These are phyloP conservation scores for Adansonia grandidieri DNA, from an alignment of 441 rosid species.

Conservation along the genomic window DNA sequence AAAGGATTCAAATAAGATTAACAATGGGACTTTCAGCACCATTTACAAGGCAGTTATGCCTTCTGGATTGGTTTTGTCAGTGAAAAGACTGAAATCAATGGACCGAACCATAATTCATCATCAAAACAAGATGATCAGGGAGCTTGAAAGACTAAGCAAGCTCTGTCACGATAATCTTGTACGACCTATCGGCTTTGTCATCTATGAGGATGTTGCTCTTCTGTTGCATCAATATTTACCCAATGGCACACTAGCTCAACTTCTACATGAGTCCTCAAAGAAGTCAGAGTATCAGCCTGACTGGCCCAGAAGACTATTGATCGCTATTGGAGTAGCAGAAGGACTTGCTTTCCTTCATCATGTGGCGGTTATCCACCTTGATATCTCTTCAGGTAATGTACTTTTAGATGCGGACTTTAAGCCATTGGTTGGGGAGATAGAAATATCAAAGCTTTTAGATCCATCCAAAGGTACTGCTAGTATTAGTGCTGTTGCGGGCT, in stretches of 20 bases:
- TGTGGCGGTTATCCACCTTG: slow-evolving; percentile 93
- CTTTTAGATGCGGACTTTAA: slow-evolving; percentile 73
- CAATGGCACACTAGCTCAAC: slow-evolving; percentile 80
- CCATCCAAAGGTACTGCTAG: slow-evolving; percentile 96
- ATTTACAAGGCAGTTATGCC: slow-evolving; percentile 92
- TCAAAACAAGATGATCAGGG: slow-evolving; percentile 90
- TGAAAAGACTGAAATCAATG: slow-evolving; percentile 82
- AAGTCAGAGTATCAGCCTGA: slow-evolving; percentile 72
- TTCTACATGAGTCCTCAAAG: slow-evolving; percentile 76
- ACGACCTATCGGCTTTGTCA: slow-evolving; percentile 78
- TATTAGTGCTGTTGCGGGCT: slow-evolving; percentile 98
- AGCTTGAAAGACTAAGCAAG: slow-evolving; percentile 91
- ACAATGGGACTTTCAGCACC: slow-evolving; percentile 82
- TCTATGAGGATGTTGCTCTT: slow-evolving; percentile 90
- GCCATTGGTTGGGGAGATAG: slow-evolving; percentile 88
- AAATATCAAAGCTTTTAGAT: slow-evolving; percentile 92
- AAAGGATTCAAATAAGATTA: slow-evolving; percentile 80
- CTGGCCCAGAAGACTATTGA: slow-evolving; percentile 84
- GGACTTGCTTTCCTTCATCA: slow-evolving; percentile 93
- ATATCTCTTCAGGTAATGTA: slow-evolving; percentile 82
- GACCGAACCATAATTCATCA: slow-evolving; percentile 82
- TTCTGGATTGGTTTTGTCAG: slow-evolving; percentile 78
- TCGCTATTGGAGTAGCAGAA: slow-evolving; percentile 91
- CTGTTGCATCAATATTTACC: slow-evolving; percentile 79
- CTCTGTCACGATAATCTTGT: slow-evolving; percentile 85